phyloP scores from a whole-genome alignment of 768 basidiomycete species.

The Lentinula sp. region DNA sequence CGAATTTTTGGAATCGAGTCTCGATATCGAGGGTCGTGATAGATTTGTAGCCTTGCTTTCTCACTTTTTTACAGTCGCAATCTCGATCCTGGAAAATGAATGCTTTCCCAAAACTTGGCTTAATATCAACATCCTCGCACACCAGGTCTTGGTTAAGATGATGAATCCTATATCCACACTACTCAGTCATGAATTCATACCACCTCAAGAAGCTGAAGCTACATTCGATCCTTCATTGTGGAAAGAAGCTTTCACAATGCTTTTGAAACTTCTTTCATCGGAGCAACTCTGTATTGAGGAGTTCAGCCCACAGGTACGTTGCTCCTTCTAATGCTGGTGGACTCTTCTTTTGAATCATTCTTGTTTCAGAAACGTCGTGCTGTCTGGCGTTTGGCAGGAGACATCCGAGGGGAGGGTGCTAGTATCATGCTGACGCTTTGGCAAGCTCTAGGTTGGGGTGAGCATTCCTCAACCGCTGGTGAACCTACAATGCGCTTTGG shows the following conservation, averaged over 20 bases:
- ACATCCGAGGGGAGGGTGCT: constrained; percentile 90
- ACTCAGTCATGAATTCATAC: constrained; percentile 79
- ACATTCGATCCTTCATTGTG: constrained; percentile 76
- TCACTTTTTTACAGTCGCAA: constrained; percentile 75
- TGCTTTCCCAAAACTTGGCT: constrained; percentile 91
- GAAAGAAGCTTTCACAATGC: constrained; percentile 75
- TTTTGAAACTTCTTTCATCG: constrained; percentile 81
- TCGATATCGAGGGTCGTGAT: constrained; percentile 88
- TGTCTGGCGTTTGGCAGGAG: constrained; percentile 94
- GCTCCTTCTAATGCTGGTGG: constrained; percentile 1
- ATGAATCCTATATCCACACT: constrained; percentile 76
- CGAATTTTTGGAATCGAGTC: constrained; percentile 69
- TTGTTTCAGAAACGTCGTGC: constrained; percentile 78
- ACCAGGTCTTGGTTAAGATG: constrained; percentile 83
- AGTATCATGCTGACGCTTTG: constrained; percentile 73
- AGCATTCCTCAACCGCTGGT: constrained; percentile 43
- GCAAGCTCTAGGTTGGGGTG: constrained; percentile 80
- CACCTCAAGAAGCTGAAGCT: constrained; percentile 51
- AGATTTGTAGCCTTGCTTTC: constrained; percentile 65
- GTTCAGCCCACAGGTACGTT: constrained; percentile 80
- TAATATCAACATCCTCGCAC: constrained; percentile 83
- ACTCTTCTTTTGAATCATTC: constrained; percentile 2
- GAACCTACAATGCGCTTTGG: constrained; percentile 61
- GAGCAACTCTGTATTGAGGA: constrained; percentile 93
- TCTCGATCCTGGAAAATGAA: constrained; percentile 78